Percentiles rank a stretch among this genome's conserved stretches.
These are phyloP conservation scores for Coniferiporia weirii DNA, from an alignment of 1,284 basidiomycete genomes.

Conservation along the genomic window DNA sequence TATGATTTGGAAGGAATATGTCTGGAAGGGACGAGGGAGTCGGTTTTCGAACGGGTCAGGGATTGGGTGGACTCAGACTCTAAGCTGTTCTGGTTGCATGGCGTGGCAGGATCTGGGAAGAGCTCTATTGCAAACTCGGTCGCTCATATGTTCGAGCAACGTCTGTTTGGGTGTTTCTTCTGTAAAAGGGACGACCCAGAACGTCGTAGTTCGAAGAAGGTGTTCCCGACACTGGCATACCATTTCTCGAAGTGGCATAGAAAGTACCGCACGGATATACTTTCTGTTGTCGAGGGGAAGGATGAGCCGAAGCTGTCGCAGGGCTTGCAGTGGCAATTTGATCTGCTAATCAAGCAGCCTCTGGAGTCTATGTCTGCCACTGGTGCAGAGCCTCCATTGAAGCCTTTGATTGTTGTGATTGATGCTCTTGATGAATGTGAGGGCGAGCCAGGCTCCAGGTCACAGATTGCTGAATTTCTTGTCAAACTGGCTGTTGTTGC, in stretches of 20 bases:
- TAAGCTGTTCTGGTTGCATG: constrained; percentile 2
- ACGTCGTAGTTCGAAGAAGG: background rate
- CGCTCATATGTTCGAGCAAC: background rate
- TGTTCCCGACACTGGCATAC: background rate
- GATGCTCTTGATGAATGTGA: constrained; percentile 12
- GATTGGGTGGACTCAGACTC: background rate
- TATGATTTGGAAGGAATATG: background rate
- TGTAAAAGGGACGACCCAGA: constrained; percentile 1
- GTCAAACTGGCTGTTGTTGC: background rate
- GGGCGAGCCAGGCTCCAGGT: background rate
- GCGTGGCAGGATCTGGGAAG: constrained; percentile 4
- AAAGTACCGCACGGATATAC: background rate
- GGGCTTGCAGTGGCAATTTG: background rate
- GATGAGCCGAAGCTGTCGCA: background rate
- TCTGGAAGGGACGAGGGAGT: background rate
- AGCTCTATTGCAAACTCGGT: constrained; percentile 8
- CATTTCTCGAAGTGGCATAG: background rate
- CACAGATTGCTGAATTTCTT: background rate
- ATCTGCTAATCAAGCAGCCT: background rate
- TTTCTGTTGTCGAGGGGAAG: background rate
- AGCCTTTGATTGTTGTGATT: background rate
- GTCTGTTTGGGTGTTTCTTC: background rate
- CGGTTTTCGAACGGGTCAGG: background rate
- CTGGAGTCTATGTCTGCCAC: background rate
- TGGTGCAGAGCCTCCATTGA: background rate